Conservation (phyloP, 2,329 filamentous ascomycete genomes). For the Fusarium subglutinans region DNA sequence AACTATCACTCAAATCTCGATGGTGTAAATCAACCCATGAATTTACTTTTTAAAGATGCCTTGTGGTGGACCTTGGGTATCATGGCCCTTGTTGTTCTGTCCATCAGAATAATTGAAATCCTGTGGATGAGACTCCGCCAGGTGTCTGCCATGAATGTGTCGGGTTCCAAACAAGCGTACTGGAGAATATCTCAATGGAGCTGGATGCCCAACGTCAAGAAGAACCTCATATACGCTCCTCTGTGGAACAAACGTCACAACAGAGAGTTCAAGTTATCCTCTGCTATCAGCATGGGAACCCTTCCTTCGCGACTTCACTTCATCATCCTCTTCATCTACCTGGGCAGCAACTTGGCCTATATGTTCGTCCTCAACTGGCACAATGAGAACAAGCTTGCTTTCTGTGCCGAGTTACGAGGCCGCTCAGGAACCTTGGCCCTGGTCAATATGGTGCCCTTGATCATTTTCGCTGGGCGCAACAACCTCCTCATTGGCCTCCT, state of each 20-base stretch:
- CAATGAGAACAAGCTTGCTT: conserved; percentile 66
- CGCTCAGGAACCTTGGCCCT: conserved; percentile 84
- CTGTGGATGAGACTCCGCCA: conserved; percentile 66
- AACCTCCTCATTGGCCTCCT: conserved; percentile 87
- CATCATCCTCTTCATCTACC: conserved; percentile 65
- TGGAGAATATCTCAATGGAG: conserved; percentile 67
- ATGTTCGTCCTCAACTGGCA: conserved; percentile 70
- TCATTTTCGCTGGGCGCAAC: conserved; percentile 90
- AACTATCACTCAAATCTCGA: conserved; percentile 65
- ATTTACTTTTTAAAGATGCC: conserved; percentile 65
- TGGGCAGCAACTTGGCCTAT: conserved; percentile 70
- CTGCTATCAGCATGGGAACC: conserved; percentile 68
- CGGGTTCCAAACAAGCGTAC: conserved; percentile 64
- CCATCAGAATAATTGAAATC: conserved; percentile 63
- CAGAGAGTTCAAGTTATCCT: conserved; percentile 70
- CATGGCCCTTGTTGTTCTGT: conserved; percentile 62
- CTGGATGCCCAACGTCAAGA: conserved; percentile 71
- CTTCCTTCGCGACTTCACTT: conserved; percentile 72
- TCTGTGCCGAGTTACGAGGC: conserved; percentile 85
- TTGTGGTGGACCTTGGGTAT: conserved; percentile 70
- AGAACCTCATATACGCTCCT: conserved; percentile 68
- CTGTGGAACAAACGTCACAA: conserved; percentile 73
- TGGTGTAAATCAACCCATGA: conserved; percentile 68
- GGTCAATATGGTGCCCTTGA: conserved; percentile 90
- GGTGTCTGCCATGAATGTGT: conserved; percentile 65